These are phyloP conservation scores for Heritiera fomes DNA, from an alignment of 345 rosid genomes.

Conservation along the genomic window DNA sequence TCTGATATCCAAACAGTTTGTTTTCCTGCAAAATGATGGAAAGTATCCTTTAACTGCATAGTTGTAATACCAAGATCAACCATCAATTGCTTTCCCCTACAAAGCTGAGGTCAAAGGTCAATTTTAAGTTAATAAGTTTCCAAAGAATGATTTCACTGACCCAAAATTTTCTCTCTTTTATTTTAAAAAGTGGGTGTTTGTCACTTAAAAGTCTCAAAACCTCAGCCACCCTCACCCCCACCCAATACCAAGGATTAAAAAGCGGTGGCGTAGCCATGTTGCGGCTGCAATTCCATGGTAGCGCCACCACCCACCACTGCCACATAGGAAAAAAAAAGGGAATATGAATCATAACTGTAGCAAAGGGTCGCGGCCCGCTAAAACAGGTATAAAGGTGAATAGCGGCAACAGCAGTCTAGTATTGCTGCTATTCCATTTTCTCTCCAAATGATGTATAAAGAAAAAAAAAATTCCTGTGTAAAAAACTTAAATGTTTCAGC, in stretches of 20 bases:
- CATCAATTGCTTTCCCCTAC: slow-evolving; percentile 10
- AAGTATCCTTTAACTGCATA: slow-evolving; percentile 20
- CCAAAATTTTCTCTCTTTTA: background rate
- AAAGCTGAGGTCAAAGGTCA: background rate
- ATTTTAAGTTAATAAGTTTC: background rate
- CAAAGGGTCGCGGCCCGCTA: too few relatives aligned
- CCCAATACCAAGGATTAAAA: background rate
- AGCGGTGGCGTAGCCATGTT: too few relatives aligned
- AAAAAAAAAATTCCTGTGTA: too few relatives aligned
- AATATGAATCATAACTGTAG: too few relatives aligned
- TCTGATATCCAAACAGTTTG: slow-evolving; percentile 74
- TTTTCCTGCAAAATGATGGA: slow-evolving; percentile 44
- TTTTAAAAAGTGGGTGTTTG: background rate
- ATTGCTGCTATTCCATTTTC: too few relatives aligned
- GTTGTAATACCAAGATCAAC: background rate
- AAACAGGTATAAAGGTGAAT: too few relatives aligned
- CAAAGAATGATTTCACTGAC: background rate
- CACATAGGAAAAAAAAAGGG: too few relatives aligned
- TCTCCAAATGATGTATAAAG: too few relatives aligned
- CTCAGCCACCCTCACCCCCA: background rate
- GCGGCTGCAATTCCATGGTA: too few relatives aligned
- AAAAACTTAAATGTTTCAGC: too few relatives aligned
- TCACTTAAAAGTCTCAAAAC: background rate
- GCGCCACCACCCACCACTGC: too few relatives aligned
- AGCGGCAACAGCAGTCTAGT: too few relatives aligned